Evolutionary conservation across 306 rosid genomes (phyloP), one percentile per base, ranked within the genome.

Genomic region (Astragalus membranaceus): DNA sequence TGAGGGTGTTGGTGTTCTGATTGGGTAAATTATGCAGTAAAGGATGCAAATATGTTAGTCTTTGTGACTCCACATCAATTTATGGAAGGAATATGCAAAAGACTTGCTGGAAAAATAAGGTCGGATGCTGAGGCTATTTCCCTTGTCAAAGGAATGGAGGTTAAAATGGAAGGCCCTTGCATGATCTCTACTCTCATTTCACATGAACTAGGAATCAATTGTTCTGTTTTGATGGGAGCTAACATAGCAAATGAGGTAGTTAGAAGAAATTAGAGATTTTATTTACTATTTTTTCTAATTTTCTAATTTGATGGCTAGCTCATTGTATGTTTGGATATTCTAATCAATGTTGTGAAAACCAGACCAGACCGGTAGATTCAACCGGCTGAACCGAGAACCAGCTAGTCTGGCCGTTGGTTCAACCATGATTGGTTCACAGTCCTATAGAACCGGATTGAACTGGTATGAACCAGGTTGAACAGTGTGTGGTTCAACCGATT

Each of bases 31-130:
- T 76, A 57, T 75, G 82, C 96, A 89, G 97, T 83, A 77, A 91
- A 65, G 84, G 96, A 92, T 67, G 88, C 99, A 63, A 82, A 87
- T 74, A 91, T 95, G 99, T 72, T 95, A 87, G 99, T 95, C 16
- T 91, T 95, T 74, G 97, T 95, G 73, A 95, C 95, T 53, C 99
- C 99, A 3, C 97, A 95, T 78, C 99, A 95, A 73, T 95, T 95
- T 79, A 79, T 95, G 92, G 99, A 95, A 83, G 99, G 92, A 65
- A 85, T 89, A 80, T 95, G 99, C 87, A 86, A 62, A 84, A 83
- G 77, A 56, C 85, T 91, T 67, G 82, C 73, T 14, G 99, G 99
- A 44, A 91, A 91, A 78, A 79, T 91, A 58, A 86, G 73, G 61
- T 61, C 76, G 63, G 87, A 85, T 74, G 97, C 88, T 57, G 95